These are phyloP conservation scores for Ceratobasidium sp. DNA, from an alignment of 1,284 basidiomycete species.

Conservation along the genomic window DNA sequence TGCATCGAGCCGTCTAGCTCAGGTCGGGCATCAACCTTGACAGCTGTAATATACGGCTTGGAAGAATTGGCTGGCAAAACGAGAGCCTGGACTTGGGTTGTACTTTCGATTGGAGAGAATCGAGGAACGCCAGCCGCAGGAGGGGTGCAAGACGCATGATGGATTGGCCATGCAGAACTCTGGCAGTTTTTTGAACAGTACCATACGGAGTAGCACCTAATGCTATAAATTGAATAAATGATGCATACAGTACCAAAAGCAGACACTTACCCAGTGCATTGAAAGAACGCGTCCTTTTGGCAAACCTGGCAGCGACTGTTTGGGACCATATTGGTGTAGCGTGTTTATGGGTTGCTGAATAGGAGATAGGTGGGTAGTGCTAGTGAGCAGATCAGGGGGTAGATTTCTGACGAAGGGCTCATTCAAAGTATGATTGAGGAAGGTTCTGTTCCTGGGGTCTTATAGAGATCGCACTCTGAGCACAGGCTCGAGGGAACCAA, in stretches of 20 bases:
- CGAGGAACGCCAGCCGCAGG: neutral
- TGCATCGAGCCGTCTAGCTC: neutral
- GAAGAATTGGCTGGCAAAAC: slow-evolving; percentile 1
- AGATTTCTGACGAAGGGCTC: neutral
- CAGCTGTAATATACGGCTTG: neutral
- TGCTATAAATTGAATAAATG: too few relatives aligned
- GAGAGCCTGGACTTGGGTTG: neutral
- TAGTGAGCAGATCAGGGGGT: neutral
- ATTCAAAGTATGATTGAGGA: neutral
- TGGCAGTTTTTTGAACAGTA: slow-evolving; percentile 3
- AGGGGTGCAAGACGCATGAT: neutral
- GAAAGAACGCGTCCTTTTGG: slow-evolving; percentile 9
- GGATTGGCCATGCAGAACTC: slow-evolving; percentile 19
- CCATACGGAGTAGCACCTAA: slow-evolving; percentile 8
- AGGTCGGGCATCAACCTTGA: neutral
- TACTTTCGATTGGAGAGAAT: neutral
- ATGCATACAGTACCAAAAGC: neutral
- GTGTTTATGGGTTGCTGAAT: neutral
- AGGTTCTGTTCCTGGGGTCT: neutral
- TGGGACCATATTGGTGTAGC: neutral
- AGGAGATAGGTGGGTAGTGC: neutral
- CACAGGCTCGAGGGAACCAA: too few relatives aligned
- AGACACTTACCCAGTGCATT: slow-evolving; percentile 10
- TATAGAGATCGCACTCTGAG: neutral
- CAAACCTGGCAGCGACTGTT: slow-evolving; percentile 10